Base-by-base conservation (phyloP, 345 rosid species). In the Theobroma cacao region DNA sequence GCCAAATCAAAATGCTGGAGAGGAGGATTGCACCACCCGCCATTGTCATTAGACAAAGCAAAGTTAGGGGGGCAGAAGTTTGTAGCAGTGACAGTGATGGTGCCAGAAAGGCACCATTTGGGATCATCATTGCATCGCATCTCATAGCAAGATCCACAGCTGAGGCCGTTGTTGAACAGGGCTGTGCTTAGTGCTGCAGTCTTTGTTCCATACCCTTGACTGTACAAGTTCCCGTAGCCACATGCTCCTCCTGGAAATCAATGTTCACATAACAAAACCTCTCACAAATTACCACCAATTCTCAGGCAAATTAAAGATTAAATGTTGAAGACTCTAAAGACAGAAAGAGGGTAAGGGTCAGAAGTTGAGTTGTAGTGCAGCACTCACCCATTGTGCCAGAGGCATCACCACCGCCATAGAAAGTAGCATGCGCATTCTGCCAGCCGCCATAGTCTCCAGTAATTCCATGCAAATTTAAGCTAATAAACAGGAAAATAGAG, bases 11-110 rank as follows among this genome's bases (percentile, higher is more conserved):
- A 90, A 79, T 90, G 93, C 43, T 86, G 85, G 38, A 84, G 90
- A 24, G 93, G 93, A 75, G 93, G 90, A 65, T 88, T 90, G 77
- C 93, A 90, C 93, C 94, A 88, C 9, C 91, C 88, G 22, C 93
- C 93, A 38, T 88, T 84, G 76, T 88, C 76, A 55, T 87, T 86
- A n/a, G 92, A 55, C 62, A 82, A 56, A 55, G 87, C 86, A 43
- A 60, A 79, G 84, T 88, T 88, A 48, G 93, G 93, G 10, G 93
- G 93, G 80, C 91, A 85, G 26, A 86, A 90, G 82, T 87, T 87
- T 10, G 90, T 87, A 40, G 88, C 88, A 17, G 86, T 79, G 45
- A 87, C 73, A 28, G 76, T 66, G 45, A 85, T 83, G 59, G 85
- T 79, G 63, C 82, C 84, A n/a, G 80, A 62, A 47, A 83, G 77